phyloP scores from a whole-genome alignment of 805 yeast genomes.

The Wickerhamomyces subpelliculosus region DNA sequence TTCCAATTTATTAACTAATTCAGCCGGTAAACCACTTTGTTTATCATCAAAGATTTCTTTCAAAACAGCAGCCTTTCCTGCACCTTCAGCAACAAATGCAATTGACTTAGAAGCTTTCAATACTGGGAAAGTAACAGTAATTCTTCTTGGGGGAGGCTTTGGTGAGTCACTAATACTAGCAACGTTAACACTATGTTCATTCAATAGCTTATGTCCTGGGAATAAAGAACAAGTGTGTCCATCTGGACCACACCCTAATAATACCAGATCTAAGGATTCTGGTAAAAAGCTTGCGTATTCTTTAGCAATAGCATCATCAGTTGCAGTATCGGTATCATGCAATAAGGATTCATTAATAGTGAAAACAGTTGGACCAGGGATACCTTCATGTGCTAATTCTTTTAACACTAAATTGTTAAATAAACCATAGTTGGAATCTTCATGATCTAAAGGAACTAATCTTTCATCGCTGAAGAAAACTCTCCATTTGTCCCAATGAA shows the following conservation, averaged over 20 bases:
- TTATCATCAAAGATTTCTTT: constrained; percentile 58
- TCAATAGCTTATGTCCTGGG: constrained; percentile 71
- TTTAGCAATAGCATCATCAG: constrained; percentile 46
- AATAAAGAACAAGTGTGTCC: constrained; percentile 93
- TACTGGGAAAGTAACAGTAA: constrained; percentile 80
- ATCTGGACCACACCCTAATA: constrained; percentile 92
- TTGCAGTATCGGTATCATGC: constrained; percentile 44
- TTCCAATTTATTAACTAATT: constrained; percentile 56
- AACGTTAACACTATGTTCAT: constrained; percentile 45
- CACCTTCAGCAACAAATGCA: constrained; percentile 87
- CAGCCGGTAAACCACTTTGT: constrained; percentile 55
- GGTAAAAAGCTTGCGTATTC: constrained; percentile 61
- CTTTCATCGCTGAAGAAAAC: constrained; percentile 90
- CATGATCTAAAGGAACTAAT: constrained; percentile 73
- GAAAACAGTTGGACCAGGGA: constrained; percentile 48
- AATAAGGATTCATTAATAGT: constrained; percentile 61
- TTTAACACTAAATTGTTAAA: constrained; percentile 48
- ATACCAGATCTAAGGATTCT: constrained; percentile 48
- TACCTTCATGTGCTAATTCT: constrained; percentile 29
- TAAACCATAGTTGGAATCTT: constrained; percentile 80
- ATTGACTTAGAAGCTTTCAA: constrained; percentile 41
- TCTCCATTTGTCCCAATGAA: constrained; percentile 70
- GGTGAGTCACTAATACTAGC: constrained; percentile 77
- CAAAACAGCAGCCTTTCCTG: constrained; percentile 69
- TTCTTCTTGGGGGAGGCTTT: constrained; percentile 90